phyloP scores from a whole-genome alignment of 2,329 filamentous ascomycete genomes.

The Cladosporium sp. region DNA sequence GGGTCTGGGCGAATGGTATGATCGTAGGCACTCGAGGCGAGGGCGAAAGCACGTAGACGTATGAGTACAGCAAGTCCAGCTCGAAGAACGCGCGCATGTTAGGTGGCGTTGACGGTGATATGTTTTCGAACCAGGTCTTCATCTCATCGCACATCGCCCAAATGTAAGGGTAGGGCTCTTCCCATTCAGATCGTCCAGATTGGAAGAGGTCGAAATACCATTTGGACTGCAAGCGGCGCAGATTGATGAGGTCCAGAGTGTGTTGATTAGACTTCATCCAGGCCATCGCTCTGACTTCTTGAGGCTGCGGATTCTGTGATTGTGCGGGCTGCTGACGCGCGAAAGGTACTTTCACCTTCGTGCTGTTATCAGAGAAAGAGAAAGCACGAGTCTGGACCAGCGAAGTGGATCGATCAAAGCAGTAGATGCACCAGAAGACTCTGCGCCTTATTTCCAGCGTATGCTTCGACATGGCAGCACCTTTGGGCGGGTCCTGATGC shows the following conservation, averaged over 20 bases:
- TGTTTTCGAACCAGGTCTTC: constrained; percentile 75
- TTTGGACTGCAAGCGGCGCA: constrained; percentile 79
- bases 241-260: constrained; percentile 72
- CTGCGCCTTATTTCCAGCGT: constrained; percentile 73
- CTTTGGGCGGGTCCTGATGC: constrained; percentile 81
- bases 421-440: constrained; percentile 88
- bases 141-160: constrained; percentile 74
- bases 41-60: constrained; percentile 82
- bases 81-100: constrained; percentile 74
- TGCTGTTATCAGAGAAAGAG: constrained; percentile 87
- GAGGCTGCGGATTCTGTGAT: constrained; percentile 20
- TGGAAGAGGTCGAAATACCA: constrained; percentile 91
- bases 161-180: constrained; percentile 66
- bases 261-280: constrained; percentile 60
- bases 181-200: constrained; percentile 63
- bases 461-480: constrained; percentile 62
- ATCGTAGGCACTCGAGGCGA: constrained; percentile 69
- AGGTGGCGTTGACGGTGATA: constrained; percentile 62
- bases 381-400: constrained; percentile 84
- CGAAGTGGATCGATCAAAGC: constrained; percentile 84
- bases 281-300: constrained; percentile 29
- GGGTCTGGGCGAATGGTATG: constrained; percentile 68
- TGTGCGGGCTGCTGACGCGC: constrained; percentile 25
- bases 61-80: constrained; percentile 85
- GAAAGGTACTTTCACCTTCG: constrained; percentile 73